Evolutionary conservation across 129 eudicot species (phyloP).

Genomic region (Chrysanthemum seticuspe): DNA sequence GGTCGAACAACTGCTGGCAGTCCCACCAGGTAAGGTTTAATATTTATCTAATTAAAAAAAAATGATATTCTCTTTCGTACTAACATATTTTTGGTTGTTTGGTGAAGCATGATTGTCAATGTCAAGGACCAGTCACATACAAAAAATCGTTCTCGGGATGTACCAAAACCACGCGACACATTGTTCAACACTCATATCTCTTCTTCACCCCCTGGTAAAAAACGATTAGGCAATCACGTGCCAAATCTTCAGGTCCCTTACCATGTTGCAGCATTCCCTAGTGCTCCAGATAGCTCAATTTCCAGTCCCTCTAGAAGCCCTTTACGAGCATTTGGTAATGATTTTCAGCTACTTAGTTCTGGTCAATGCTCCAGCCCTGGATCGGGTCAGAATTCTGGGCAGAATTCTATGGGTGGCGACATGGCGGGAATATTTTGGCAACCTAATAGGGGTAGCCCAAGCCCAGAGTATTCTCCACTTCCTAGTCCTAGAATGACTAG

Average conservation of each 20-base stretch:
- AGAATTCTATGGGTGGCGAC: slow-evolving; percentile 97
- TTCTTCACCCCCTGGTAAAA: slow-evolving; percentile 61
- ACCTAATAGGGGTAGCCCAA: slow-evolving; percentile 96
- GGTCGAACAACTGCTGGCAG: slow-evolving; percentile 74
- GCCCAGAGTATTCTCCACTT: slow-evolving; percentile 94
- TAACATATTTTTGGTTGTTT: slow-evolving; percentile 1
- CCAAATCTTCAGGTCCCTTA: slow-evolving; percentile 64
- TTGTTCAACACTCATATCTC: slow-evolving; percentile 41
- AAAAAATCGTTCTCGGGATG: slow-evolving; percentile 39
- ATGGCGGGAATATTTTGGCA: slow-evolving; percentile 93
- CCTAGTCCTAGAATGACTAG: slow-evolving; percentile 95
- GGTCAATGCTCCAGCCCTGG: slow-evolving; percentile 98
- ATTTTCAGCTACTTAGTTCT: slow-evolving; percentile 50
- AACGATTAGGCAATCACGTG: slow-evolving; percentile 61
- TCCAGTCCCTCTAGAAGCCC: slow-evolving; percentile 99
- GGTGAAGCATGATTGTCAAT: slow-evolving; percentile 54
- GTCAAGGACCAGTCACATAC: slow-evolving; percentile 53
- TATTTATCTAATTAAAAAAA: neutral
- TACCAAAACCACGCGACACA: slow-evolving; percentile 50
- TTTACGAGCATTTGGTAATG: slow-evolving; percentile 58
- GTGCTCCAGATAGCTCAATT: slow-evolving; percentile 95
- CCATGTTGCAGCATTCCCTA: slow-evolving; percentile 62
- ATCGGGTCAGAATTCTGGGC: slow-evolving; percentile 96
- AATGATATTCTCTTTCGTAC: slow-evolving; percentile 1
- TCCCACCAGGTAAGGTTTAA: slow-evolving; percentile 67